phyloP scores from a whole-genome alignment of 1,139 yeast species.

The Sugiyamaella neomexicana region DNA sequence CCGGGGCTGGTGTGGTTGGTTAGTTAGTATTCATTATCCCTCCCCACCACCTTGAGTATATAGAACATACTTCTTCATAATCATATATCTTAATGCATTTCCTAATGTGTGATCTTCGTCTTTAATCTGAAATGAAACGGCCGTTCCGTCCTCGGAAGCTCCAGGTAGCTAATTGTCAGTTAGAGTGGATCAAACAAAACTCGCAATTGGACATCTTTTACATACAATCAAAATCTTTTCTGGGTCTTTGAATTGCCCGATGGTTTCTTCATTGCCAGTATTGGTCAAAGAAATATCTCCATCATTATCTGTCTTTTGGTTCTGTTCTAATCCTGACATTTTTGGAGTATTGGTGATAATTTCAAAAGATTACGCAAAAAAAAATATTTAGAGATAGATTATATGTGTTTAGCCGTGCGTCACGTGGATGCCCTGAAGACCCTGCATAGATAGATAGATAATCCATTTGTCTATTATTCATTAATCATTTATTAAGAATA shows the following conservation, averaged over 20 bases:
- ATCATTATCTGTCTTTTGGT: neutral
- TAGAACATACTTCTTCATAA: conserved; percentile 71
- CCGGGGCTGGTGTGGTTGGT: conserved; percentile 61
- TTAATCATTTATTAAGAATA: too few relatives aligned
- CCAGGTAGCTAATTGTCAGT: conserved; percentile 60
- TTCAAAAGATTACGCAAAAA: too few relatives aligned
- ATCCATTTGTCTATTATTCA: too few relatives aligned
- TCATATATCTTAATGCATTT: conserved; percentile 86
- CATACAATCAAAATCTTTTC: conserved; percentile 37
- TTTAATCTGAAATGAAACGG: conserved; percentile 88
- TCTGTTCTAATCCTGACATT: conserved; percentile 23
- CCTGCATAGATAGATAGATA: too few relatives aligned
- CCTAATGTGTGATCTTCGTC: conserved; percentile 97
- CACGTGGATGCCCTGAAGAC: too few relatives aligned
- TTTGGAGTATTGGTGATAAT: too few relatives aligned
- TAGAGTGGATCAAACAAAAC: neutral
- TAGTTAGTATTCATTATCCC: conserved; percentile 9
- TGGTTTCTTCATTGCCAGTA: conserved; percentile 25
- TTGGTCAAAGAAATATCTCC: conserved; percentile 30
- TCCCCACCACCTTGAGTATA: neutral
- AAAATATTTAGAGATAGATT: too few relatives aligned
- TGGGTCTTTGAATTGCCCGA: conserved; percentile 28
- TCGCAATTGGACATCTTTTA: too few relatives aligned
- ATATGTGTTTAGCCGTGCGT: too few relatives aligned
- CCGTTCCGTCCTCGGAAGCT: conserved; percentile 90